A percentile compares a stretch with the other conserved stretches of the same genome.
phyloP scores from a whole-genome alignment of 2,329 filamentous ascomycete genomes.

The Colletotrichum melonis region DNA sequence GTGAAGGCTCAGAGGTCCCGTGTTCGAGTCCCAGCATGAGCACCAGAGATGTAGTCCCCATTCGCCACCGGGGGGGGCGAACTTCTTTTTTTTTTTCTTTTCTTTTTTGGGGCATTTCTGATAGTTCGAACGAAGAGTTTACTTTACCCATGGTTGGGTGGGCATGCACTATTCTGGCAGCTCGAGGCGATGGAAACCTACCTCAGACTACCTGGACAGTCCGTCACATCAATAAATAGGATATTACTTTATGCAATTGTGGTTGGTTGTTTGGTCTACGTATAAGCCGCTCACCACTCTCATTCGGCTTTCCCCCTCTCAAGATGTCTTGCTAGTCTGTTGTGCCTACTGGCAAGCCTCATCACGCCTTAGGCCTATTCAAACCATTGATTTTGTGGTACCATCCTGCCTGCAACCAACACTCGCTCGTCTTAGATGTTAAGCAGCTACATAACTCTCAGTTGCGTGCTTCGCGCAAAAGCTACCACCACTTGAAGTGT shows the following conservation, averaged over 20 bases:
- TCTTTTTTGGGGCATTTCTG: no score
- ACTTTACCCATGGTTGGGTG: no score
- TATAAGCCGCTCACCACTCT: not conserved
- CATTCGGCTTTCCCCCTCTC: not conserved
- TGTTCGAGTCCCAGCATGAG: no score
- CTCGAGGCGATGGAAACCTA: not conserved
- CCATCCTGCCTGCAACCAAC: not conserved
- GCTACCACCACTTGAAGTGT: not conserved
- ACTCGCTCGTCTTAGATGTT: not conserved
- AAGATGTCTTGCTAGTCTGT: not conserved
- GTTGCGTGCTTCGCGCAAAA: not conserved
- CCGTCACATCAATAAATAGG: not conserved
- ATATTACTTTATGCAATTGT: not conserved
- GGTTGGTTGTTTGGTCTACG: not conserved
- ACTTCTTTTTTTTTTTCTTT: no score
- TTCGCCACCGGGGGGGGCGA: no score
- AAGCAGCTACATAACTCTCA: not conserved
- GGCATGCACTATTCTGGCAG: not conserved
- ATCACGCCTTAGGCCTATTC: not conserved
- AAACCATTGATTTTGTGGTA: not conserved
- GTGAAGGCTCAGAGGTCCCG: no score
- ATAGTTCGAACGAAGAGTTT: no score
- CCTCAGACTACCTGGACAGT: not conserved
- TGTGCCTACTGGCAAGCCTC: not conserved
- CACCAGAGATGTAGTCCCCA: no score